These are phyloP conservation scores for Fragaria iinumae DNA, from an alignment of 306 rosid species.

Conservation along the genomic window DNA sequence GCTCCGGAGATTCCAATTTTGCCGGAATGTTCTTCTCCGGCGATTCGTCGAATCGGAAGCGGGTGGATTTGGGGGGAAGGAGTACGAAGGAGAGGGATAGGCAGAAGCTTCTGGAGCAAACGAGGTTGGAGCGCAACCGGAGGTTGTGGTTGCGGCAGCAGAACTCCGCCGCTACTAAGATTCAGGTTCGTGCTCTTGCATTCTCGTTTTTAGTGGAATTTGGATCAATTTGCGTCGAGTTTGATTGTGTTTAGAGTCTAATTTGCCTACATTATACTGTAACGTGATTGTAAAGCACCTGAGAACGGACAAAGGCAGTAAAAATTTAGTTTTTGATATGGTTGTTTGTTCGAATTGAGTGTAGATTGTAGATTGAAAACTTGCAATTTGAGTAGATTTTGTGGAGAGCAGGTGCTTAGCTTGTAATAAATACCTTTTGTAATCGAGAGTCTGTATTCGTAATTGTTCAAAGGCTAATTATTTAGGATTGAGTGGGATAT, in stretches of 20 bases:
- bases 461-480: too few relatives aligned
- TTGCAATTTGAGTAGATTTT: neutral
- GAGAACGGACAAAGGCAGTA: neutral
- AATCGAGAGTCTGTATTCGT: neutral
- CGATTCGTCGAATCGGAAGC: conserved; percentile 88
- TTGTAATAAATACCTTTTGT: neutral
- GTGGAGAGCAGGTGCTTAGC: neutral
- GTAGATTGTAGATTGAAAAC: neutral
- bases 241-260: neutral
- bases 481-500: neutral
- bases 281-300: neutral
- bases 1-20: neutral
- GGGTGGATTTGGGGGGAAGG: conserved; percentile 94
- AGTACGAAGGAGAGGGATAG: conserved; percentile 88
- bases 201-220: neutral
- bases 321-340: neutral
- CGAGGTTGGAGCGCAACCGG: conserved; percentile 78
- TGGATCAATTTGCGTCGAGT: neutral
- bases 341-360: neutral
- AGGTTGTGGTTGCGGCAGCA: conserved; percentile 63
- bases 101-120: conserved; percentile 85
- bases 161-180: conserved; percentile 68
- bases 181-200: conserved; percentile 54
- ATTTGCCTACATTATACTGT: neutral
- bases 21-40: conserved; percentile 79